These are phyloP conservation scores for Schwanniomyces sp. DNA, from an alignment of 805 yeast species.

Conservation along the genomic window DNA sequence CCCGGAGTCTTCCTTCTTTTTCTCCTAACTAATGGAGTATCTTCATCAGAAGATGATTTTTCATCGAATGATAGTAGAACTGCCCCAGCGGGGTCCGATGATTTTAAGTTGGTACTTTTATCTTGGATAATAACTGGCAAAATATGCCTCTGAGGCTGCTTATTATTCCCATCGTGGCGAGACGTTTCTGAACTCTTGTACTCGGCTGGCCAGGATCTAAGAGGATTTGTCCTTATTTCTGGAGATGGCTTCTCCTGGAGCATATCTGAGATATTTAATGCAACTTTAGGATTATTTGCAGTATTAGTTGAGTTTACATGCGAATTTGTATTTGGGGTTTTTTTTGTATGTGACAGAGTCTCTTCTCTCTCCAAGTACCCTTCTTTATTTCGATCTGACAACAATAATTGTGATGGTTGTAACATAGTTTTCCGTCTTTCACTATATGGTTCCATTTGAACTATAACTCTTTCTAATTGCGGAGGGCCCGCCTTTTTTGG, in stretches of 20 bases:
- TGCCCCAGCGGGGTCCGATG: not conserved
- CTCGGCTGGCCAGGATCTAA: no score
- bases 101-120: not conserved
- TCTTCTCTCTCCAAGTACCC: no score
- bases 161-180: no score
- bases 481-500: not conserved
- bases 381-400: no score
- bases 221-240: not conserved
- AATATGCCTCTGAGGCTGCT: no score
- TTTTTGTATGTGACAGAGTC: no score
- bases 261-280: not conserved
- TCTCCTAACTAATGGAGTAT: not conserved
- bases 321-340: no score
- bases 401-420: no score
- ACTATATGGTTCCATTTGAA: not conserved
- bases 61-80: not conserved
- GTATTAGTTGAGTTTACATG: no score
- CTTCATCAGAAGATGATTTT: not conserved
- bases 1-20: not conserved
- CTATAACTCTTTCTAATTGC: not conserved
- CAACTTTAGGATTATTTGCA: not conserved
- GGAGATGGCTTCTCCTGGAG: not conserved
- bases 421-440: not conserved
- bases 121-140: no score
- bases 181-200: not conserved